Evolutionary conservation across 2,329 filamentous ascomycete genomes (phyloP).

Genomic region (Hypoxylon sp.): DNA sequence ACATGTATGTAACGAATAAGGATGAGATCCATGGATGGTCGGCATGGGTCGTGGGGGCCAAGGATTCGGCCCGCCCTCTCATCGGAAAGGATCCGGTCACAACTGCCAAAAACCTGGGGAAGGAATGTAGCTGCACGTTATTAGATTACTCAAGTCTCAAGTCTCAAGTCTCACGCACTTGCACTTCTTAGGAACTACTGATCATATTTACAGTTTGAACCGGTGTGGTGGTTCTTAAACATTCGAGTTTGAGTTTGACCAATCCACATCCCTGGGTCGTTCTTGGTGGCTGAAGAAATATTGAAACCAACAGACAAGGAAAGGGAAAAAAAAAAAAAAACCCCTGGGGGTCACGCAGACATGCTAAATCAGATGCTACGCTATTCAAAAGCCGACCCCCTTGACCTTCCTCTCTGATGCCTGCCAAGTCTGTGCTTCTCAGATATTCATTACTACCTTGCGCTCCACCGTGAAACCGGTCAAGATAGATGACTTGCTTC

Average conservation of each 20-base stretch:
- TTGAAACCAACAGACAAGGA: conserved; percentile 6
- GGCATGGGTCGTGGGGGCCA: conserved; percentile 10
- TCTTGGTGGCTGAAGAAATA: conserved; percentile 9
- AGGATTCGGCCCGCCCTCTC: conserved; percentile 23
- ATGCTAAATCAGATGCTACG: conserved; percentile 24
- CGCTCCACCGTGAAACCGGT: conserved; percentile 29
- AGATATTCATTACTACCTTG: conserved; percentile 10
- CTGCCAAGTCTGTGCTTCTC: conserved; percentile 11
- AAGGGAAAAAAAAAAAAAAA: background rate
- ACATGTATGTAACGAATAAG: background rate
- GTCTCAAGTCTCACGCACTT: background rate
- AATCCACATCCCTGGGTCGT: background rate
- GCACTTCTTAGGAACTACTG: conserved; percentile 1
- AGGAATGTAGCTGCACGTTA: conserved; percentile 5
- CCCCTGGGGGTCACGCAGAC: conserved; percentile 6
- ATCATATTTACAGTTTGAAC: background rate
- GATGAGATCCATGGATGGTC: background rate
- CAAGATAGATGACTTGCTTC: conserved; percentile 25
- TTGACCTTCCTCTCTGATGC: conserved; percentile 6
- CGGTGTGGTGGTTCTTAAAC: conserved; percentile 1
- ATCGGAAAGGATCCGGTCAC: conserved; percentile 14
- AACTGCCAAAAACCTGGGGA: conserved; percentile 5
- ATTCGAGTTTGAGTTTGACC: background rate
- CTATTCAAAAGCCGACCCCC: conserved; percentile 12
- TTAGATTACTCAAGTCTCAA: background rate